phyloP scores from a whole-genome alignment of 306 rosid species.

The Bauhinia variegata region DNA sequence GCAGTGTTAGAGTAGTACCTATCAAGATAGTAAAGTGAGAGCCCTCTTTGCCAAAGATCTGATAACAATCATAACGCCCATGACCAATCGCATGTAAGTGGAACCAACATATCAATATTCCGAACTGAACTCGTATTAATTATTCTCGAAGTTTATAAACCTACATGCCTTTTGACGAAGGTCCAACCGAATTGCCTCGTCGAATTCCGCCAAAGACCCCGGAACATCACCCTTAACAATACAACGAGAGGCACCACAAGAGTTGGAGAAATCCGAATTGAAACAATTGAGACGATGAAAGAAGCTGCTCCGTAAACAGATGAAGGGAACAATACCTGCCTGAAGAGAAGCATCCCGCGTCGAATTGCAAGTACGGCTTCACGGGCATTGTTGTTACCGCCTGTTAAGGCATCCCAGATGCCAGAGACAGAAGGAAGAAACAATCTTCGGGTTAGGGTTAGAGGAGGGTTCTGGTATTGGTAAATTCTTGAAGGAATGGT shows the following conservation, averaged over 20 bases:
- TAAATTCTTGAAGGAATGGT: constrained; percentile 31
- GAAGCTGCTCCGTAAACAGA: background rate
- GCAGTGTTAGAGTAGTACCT: constrained; percentile 49
- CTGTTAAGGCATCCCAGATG: constrained; percentile 83
- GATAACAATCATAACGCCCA: constrained; percentile 43
- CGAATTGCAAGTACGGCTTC: constrained; percentile 70
- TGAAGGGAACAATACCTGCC: constrained; percentile 46
- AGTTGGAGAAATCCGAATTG: background rate
- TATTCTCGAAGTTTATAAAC: constrained; percentile 34
- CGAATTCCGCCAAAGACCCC: constrained; percentile 81
- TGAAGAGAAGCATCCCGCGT: constrained; percentile 83
- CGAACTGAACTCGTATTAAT: constrained; percentile 34
- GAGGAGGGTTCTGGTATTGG: constrained; percentile 23
- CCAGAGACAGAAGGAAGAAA: constrained; percentile 77
- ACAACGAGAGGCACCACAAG: constrained; percentile 25
- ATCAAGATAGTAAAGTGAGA: constrained; percentile 80
- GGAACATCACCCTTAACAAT: constrained; percentile 65
- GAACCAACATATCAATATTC: constrained; percentile 24
- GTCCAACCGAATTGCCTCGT: constrained; percentile 80
- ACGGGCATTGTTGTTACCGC: constrained; percentile 62
- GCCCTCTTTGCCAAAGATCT: constrained; percentile 99
- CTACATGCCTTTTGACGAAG: constrained; percentile 93
- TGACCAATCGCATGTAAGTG: constrained; percentile 30
- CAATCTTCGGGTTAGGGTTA: constrained; percentile 56
- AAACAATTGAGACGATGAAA: background rate